Evolutionary conservation across 257 asterid species (phyloP).

Genomic region (Verbena officinalis): DNA sequence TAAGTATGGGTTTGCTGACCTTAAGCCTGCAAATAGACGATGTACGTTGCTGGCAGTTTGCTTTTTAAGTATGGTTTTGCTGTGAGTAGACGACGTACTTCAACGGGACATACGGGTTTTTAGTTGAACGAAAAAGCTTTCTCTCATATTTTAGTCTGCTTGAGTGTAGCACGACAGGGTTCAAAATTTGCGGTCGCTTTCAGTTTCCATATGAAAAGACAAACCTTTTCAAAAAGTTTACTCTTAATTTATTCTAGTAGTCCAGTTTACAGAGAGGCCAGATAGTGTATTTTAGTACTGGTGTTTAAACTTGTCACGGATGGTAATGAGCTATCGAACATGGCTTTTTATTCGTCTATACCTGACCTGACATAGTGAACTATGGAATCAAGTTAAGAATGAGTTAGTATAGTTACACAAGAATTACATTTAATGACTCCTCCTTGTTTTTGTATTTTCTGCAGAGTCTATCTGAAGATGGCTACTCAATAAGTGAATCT

Average conservation of each 20-base stretch:
- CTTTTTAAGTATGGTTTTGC: background rate
- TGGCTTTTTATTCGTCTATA: background rate
- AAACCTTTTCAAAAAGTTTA: constrained; percentile 1
- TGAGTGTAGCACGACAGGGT: background rate
- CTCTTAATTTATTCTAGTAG: background rate
- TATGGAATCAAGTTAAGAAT: background rate
- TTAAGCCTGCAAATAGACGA: too few relatives aligned
- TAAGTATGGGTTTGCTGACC: background rate
- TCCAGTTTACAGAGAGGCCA: background rate
- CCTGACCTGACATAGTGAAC: background rate
- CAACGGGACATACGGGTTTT: background rate
- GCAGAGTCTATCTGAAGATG: constrained; percentile 56
- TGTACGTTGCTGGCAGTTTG: too few relatives aligned
- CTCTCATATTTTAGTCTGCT: background rate
- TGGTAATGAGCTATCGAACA: constrained; percentile 10
- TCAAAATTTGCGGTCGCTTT: background rate
- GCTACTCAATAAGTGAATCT: constrained; percentile 43
- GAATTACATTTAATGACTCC: background rate
- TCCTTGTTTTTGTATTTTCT: constrained; percentile 15
- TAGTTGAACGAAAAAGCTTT: background rate
- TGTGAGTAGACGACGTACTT: too few relatives aligned
- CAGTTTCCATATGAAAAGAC: background rate
- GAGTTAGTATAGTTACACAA: background rate
- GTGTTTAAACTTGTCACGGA: background rate
- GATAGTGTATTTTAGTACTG: background rate